A percentile compares a stretch with the other conserved stretches of the same genome.
Conservation (phyloP, 129 eudicot species). For the Logfia minima region DNA sequence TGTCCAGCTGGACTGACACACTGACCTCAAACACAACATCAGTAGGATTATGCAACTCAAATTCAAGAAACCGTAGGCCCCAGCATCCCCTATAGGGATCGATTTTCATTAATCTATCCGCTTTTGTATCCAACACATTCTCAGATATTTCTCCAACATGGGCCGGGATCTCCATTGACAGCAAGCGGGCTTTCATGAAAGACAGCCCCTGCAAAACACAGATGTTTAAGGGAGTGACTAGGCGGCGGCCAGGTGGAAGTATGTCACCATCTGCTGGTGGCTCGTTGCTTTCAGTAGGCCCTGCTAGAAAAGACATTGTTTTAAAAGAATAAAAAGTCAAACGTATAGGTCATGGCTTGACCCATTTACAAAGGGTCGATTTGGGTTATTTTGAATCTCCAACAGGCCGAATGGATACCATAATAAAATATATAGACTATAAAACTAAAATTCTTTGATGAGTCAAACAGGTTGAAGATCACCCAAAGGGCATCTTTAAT, state of each 20-base stretch:
- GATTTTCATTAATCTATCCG: slow-evolving; percentile 61
- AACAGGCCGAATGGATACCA: not conserved
- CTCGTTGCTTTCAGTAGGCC: slow-evolving; percentile 48
- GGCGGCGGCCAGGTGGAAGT: slow-evolving; percentile 86
- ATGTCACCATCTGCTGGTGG: slow-evolving; percentile 34
- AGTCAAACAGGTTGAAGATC: not conserved
- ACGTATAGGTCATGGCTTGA: not conserved
- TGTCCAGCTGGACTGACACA: slow-evolving; percentile 79
- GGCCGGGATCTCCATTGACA: slow-evolving; percentile 98
- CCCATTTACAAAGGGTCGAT: not conserved
- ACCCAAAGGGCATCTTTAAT: not conserved
- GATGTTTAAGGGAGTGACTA: slow-evolving; percentile 76
- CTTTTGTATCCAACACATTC: slow-evolving; percentile 33
- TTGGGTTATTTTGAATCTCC: not conserved
- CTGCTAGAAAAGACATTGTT: slow-evolving; percentile 30
- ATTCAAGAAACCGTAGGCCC: slow-evolving; percentile 90
- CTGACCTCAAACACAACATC: slow-evolving; percentile 78
- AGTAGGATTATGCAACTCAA: slow-evolving; percentile 87
- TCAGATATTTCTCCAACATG: slow-evolving; percentile 62
- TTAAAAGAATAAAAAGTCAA: not conserved
- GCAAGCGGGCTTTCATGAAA: slow-evolving; percentile 79
- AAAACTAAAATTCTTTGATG: not conserved
- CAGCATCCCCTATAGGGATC: slow-evolving; percentile 97
- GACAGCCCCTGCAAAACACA: slow-evolving; percentile 88
- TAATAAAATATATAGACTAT: not conserved